Conservation (phyloP, 2,329 filamentous ascomycete species). For the Neobulgaria alba region DNA sequence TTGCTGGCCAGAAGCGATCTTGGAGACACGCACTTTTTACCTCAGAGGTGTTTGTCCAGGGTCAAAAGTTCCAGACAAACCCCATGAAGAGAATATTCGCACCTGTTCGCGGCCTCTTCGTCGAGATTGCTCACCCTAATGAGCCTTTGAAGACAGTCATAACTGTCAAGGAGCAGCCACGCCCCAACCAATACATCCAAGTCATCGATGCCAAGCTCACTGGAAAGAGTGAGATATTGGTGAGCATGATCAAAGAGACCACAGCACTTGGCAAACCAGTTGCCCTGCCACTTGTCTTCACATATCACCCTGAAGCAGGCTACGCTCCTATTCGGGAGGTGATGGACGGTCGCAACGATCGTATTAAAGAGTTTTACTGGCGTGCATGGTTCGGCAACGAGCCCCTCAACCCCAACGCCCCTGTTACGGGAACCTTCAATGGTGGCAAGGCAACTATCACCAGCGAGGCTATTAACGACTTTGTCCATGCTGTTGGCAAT, state of each 20-base stretch:
- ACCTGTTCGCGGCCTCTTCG: conserved; percentile 75
- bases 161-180: conserved; percentile 76
- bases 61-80: conserved; percentile 94
- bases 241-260: conserved; percentile 89
- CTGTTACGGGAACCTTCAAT: conserved; percentile 81
- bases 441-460: conserved; percentile 84
- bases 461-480: conserved; percentile 90
- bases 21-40: conserved; percentile 95
- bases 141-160: conserved; percentile 79
- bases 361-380: conserved; percentile 99
- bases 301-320: conserved; percentile 87
- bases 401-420: conserved; percentile 69
- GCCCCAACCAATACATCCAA: conserved; percentile 77
- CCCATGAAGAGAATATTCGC: conserved; percentile 88
- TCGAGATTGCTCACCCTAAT: conserved; percentile 78
- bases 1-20: conserved; percentile 77
- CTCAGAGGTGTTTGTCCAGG: conserved; percentile 88
- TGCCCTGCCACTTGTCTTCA: conserved; percentile 80
- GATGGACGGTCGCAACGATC: conserved; percentile 92
- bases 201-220: conserved; percentile 78
- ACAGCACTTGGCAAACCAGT: conserved; percentile 76
- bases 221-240: conserved; percentile 68
- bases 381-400: conserved; percentile 93
- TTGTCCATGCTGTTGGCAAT: conserved; percentile 98
- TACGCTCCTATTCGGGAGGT: conserved; percentile 97